These are phyloP conservation scores for Zygnema cylindricum DNA, from an alignment of 139 green algal species.

Conservation along the genomic window DNA sequence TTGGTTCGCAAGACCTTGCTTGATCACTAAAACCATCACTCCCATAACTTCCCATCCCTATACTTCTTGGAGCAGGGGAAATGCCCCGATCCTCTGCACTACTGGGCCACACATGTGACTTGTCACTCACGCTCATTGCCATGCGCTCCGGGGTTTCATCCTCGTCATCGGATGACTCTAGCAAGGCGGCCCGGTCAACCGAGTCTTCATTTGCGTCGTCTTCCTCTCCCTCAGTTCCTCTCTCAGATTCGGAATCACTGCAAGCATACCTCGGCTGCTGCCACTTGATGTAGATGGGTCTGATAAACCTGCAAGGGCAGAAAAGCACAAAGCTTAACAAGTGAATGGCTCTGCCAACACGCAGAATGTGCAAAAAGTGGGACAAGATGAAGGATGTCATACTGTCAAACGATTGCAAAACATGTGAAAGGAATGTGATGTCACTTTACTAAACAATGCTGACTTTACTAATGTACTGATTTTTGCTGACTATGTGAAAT, in stretches of 20 bases:
- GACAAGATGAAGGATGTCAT: no score
- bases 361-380: no score
- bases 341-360: no score
- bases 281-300: slow-evolving; percentile 29
- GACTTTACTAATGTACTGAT: no score
- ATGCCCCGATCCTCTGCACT: slow-evolving; percentile 2
- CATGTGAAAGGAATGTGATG: no score
- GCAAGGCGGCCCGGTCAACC: not conserved
- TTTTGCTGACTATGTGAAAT: no score
- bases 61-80: not conserved
- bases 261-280: slow-evolving; percentile 15
- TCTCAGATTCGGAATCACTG: not conserved
- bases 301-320: slow-evolving; percentile 25
- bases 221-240: not conserved
- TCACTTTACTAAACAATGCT: no score
- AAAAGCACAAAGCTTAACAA: not conserved
- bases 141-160: slow-evolving; percentile 9
- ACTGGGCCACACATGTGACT: not conserved
- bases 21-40: slow-evolving; percentile 1
- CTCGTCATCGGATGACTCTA: slow-evolving; percentile 2
- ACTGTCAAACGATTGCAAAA: no score
- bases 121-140: slow-evolving; percentile 26
- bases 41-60: not conserved
- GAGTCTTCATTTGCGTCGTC: not conserved
- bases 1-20: not conserved